phyloP scores from a whole-genome alignment of 1,284 basidiomycete genomes.

The Fistulina hepatica region DNA sequence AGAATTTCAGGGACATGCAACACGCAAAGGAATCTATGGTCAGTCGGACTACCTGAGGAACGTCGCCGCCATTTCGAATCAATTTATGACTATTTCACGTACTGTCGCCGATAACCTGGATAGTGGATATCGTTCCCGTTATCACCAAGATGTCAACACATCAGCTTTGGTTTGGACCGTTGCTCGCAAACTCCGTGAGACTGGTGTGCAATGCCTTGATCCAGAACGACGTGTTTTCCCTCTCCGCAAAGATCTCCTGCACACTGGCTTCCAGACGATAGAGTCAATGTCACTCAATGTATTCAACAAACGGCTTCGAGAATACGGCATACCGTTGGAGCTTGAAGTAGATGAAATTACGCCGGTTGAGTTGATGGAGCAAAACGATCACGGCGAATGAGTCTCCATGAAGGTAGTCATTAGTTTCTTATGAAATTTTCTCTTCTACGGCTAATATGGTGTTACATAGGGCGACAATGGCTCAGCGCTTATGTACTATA shows the following conservation, averaged over 20 bases:
- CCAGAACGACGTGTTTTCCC: conserved; percentile 2
- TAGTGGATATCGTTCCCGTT: conserved; percentile 16
- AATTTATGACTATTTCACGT: conserved; percentile 18
- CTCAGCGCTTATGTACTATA: too few relatives aligned
- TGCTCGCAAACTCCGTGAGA: conserved; percentile 13
- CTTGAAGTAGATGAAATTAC: conserved; percentile 12
- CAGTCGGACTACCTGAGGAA: conserved; percentile 19
- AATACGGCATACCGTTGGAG: not conserved
- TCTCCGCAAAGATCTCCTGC: conserved; percentile 12
- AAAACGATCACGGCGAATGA: not conserved
- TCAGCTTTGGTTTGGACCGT: conserved; percentile 13
- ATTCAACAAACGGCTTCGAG: conserved; percentile 10
- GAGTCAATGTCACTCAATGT: conserved; percentile 15
- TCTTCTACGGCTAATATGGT: too few relatives aligned
- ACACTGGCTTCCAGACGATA: conserved; percentile 17
- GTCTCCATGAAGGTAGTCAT: too few relatives aligned
- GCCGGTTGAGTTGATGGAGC: not conserved
- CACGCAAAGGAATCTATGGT: conserved; percentile 14
- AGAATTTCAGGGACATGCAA: conserved; percentile 10
- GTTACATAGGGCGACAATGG: too few relatives aligned
- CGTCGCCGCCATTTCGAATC: conserved; percentile 18
- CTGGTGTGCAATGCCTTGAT: conserved; percentile 6
- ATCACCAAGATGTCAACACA: conserved; percentile 16
- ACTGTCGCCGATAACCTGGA: conserved; percentile 13
- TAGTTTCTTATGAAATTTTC: too few relatives aligned